These are phyloP conservation scores for Hypoxylon sp. DNA, from an alignment of 2,329 filamentous ascomycete species.

Conservation along the genomic window DNA sequence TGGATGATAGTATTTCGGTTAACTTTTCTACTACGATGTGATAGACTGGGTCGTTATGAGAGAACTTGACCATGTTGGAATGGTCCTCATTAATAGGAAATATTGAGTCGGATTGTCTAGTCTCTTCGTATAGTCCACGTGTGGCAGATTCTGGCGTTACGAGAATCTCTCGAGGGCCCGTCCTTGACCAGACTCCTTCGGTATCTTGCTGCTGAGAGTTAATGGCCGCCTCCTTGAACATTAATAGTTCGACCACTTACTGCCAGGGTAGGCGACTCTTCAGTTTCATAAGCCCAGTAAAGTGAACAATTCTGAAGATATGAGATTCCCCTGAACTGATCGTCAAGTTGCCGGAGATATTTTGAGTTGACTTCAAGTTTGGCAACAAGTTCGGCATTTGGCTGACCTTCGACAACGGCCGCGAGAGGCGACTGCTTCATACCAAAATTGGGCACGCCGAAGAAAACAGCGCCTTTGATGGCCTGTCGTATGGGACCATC, in stretches of 20 bases:
- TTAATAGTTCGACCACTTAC: slow-evolving; percentile 30
- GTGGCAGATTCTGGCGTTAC: slow-evolving; percentile 43
- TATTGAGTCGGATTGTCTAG: neutral
- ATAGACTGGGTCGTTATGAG: slow-evolving; percentile 20
- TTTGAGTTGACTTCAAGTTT: slow-evolving; percentile 28
- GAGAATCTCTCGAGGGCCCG: slow-evolving; percentile 32
- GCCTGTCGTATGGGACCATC: slow-evolving; percentile 19
- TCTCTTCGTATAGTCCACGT: slow-evolving; percentile 24
- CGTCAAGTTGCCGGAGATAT: slow-evolving; percentile 32
- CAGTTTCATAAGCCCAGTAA: slow-evolving; percentile 46
- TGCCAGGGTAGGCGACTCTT: slow-evolving; percentile 33
- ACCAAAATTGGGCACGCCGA: slow-evolving; percentile 45
- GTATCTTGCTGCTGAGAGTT: slow-evolving; percentile 18
- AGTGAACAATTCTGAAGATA: slow-evolving; percentile 19
- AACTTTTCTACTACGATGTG: slow-evolving; percentile 11
- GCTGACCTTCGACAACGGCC: slow-evolving; percentile 35
- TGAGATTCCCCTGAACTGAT: slow-evolving; percentile 36
- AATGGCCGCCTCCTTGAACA: neutral
- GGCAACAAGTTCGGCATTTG: slow-evolving; percentile 35
- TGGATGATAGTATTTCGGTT: neutral
- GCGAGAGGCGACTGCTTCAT: slow-evolving; percentile 43
- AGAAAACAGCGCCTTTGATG: slow-evolving; percentile 41
- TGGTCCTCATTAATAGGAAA: slow-evolving; percentile 44
- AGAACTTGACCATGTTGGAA: slow-evolving; percentile 47
- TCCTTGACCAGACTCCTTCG: slow-evolving; percentile 25